Evolutionary conservation across 1,139 yeast genomes (phyloP).

Genomic region (Debaryomyces robertsiae): DNA sequence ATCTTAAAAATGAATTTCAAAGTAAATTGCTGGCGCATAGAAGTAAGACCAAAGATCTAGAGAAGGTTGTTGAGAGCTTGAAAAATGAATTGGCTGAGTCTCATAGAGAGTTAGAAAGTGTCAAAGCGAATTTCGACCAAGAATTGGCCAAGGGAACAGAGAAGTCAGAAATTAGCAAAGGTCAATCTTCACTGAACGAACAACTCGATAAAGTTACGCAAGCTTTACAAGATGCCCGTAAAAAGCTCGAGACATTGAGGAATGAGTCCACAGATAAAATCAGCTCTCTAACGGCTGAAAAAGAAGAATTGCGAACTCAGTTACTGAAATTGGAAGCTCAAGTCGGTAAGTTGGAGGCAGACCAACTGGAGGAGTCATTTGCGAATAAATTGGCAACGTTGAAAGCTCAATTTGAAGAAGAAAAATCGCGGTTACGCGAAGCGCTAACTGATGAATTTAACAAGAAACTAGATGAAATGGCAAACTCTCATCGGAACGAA

Average conservation of each 20-base stretch:
- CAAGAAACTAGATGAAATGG: constrained; percentile 17
- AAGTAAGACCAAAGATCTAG: constrained; percentile 25
- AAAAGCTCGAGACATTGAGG: constrained; percentile 18
- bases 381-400: constrained; percentile 19
- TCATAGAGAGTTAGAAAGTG: constrained; percentile 9
- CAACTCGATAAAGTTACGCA: constrained; percentile 9
- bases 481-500: constrained; percentile 14
- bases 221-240: constrained; percentile 13
- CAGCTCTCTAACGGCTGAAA: constrained; percentile 16
- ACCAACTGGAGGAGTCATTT: constrained; percentile 8
- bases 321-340: constrained; percentile 10
- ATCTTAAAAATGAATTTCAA: constrained; percentile 39
- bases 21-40: constrained; percentile 28
- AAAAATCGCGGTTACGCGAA: constrained; percentile 19
- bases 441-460: constrained; percentile 18
- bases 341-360: constrained; percentile 7
- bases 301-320: constrained; percentile 13
- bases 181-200: constrained; percentile 14
- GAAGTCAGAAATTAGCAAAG: background rate
- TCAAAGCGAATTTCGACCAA: constrained; percentile 13
- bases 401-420: constrained; percentile 21
- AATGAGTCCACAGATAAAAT: constrained; percentile 16
- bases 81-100: constrained; percentile 22
- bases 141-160: constrained; percentile 14
- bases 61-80: constrained; percentile 26